Percentiles rank a stretch among this genome's conserved stretches.
Evolutionary conservation across 2,329 filamentous ascomycete genomes (phyloP).

Genomic region (Beauveria sp.): DNA sequence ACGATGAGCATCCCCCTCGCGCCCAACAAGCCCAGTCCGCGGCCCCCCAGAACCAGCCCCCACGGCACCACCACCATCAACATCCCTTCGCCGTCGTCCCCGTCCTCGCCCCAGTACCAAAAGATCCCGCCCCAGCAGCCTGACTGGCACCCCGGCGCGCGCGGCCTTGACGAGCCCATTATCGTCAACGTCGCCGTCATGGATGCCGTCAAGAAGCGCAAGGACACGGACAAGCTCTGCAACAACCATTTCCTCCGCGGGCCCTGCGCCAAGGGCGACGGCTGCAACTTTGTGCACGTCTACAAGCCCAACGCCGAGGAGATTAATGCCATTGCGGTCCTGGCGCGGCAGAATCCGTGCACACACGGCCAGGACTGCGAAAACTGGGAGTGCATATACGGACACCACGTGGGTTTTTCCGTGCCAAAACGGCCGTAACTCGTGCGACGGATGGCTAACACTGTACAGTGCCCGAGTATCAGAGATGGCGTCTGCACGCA

Average conservation of each 20-base stretch:
- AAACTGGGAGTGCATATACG: slow-evolving; percentile 52
- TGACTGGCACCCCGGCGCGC: slow-evolving; percentile 45
- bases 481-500: slow-evolving; percentile 42
- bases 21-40: slow-evolving; percentile 20
- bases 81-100: neutral
- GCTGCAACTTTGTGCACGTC: slow-evolving; percentile 50
- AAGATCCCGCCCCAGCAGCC: slow-evolving; percentile 23
- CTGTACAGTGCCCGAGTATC: slow-evolving; percentile 45
- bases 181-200: slow-evolving; percentile 36
- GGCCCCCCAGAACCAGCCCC: slow-evolving; percentile 6
- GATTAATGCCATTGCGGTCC: slow-evolving; percentile 45
- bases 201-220: slow-evolving; percentile 49
- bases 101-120: slow-evolving; percentile 11
- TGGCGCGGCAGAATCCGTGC: slow-evolving; percentile 52
- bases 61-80: neutral
- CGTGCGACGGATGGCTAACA: neutral
- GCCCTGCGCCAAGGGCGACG: slow-evolving; percentile 45
- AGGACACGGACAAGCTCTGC: slow-evolving; percentile 49
- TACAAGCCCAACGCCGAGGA: slow-evolving; percentile 47
- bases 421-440: neutral
- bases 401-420: slow-evolving; percentile 45
- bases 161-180: slow-evolving; percentile 48
- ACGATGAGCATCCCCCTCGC: slow-evolving; percentile 33
- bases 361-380: slow-evolving; percentile 50
- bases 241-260: slow-evolving; percentile 55